Base-by-base conservation (phyloP, 2,329 filamentous ascomycete genomes). In the Penicillium sp. region DNA sequence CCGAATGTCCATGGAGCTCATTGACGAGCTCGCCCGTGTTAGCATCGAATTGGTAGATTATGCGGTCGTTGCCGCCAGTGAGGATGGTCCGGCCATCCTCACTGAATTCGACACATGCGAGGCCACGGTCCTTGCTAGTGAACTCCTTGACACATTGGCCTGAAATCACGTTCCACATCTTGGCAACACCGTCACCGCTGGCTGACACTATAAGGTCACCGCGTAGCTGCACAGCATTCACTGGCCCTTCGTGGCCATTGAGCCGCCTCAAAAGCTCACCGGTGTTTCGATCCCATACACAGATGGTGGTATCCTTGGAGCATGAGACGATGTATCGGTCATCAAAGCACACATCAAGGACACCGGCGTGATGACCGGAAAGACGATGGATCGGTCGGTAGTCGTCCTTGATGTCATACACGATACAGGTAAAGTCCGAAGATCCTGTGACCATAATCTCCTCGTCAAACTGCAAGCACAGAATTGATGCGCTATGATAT, bases 31-130 rank as follows among this genome's bases (percentile, higher is more conserved):
- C 83, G 53, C 90, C 90, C 1, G 88, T 95, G 61, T 88, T 87
- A 45, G 90, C 88, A 68, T 97, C 88, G 80, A 94, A 98, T 65
- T 97, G 87, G 66, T 94, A 93, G 54, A 97, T 96, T 43, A 89
- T 82, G 69, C 91, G 86, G 72, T 97, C 93, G 64, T 96, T 98
- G 40, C 93, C 93, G 9, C 93, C 93, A 17, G 89, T 93, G 42
- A 94, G 85, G 42, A 98, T 88, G 57, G 87, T 93, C 46, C 87
- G 84, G n/a, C 88, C 89, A 64, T 98, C 91, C 60, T 96, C 88
- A 35, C 85, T 91, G 69, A 97, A 96, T 67, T 98, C 93, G 47
- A 93, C 89, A 68, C 93, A 96, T 3, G 93, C 93, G 29, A 98
- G 80, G 7, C 93, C 93, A 64, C 94, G 90, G 67, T 89, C 93